phyloP scores from a whole-genome alignment of 139 green algal genomes.

The Chlamydomonas sphaeroides region DNA sequence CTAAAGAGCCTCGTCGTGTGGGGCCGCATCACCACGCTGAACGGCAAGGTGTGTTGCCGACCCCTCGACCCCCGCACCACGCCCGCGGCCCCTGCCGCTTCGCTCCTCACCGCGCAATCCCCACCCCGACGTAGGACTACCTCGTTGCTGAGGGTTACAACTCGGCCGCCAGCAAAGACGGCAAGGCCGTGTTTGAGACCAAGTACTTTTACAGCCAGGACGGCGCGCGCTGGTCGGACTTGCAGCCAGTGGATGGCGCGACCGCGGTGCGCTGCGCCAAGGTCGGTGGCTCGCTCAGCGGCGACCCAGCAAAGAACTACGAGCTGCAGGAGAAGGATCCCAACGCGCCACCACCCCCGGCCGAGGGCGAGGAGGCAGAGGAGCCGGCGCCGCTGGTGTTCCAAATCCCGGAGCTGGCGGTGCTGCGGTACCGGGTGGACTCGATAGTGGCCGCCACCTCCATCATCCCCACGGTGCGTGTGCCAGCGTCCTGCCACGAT shows the following conservation, averaged over 20 bases:
- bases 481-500: too few species aligned
- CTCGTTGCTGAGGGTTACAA: conserved; percentile 73
- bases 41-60: conserved; percentile 67
- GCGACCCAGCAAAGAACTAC: conserved; percentile 55
- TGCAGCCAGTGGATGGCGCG: conserved; percentile 61
- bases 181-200: conserved; percentile 48
- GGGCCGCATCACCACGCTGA: conserved; percentile 66
- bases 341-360: conserved; percentile 40
- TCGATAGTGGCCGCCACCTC: conserved; percentile 49
- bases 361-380: conserved; percentile 29
- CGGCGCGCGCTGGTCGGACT: conserved; percentile 74
- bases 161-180: conserved; percentile 43
- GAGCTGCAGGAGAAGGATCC: conserved; percentile 52
- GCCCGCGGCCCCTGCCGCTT: too few species aligned
- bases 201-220: conserved; percentile 83
- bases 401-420: conserved; percentile 53
- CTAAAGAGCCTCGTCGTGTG: conserved; percentile 67
- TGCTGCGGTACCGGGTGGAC: conserved; percentile 59
- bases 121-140: conserved; percentile 79
- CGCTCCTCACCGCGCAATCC: too few species aligned
- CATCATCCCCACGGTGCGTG: conserved; percentile 62
- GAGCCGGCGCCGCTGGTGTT: conserved; percentile 39
- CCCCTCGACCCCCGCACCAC: too few species aligned
- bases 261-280: conserved; percentile 5
- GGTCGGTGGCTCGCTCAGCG: conserved; percentile 44